phyloP scores from a whole-genome alignment of 2,329 filamentous ascomycete species.

The Ceratocystis cacaofunesta region DNA sequence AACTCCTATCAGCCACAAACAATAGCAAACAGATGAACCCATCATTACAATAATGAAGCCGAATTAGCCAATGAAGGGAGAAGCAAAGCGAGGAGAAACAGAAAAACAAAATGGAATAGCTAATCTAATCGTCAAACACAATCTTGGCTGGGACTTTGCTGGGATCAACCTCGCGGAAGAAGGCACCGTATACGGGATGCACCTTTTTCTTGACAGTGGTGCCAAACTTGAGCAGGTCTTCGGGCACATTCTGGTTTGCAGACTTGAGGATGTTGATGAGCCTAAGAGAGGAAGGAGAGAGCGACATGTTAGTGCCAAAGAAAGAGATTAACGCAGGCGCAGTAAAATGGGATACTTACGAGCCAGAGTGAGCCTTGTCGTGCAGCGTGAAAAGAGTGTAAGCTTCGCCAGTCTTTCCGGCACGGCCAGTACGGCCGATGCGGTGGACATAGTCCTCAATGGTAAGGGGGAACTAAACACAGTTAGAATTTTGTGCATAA shows the following conservation, averaged over 20 bases:
- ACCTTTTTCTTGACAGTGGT: conserved; percentile 98
- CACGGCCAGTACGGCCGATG: conserved; percentile 87
- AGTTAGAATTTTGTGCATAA: conserved; percentile 1
- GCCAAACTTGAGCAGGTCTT: conserved; percentile 85
- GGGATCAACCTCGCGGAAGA: conserved; percentile 80
- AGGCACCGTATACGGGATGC: conserved; percentile 87
- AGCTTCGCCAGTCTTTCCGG: conserved; percentile 74
- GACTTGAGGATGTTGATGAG: conserved; percentile 88
- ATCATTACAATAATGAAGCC: background rate
- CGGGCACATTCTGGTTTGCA: conserved; percentile 82
- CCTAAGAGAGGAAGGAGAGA: conserved; percentile 28
- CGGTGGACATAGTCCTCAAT: conserved; percentile 97
- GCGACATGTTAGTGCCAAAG: background rate
- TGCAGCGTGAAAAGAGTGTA: conserved; percentile 92
- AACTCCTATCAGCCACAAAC: background rate
- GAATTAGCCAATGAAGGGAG: background rate
- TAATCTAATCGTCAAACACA: conserved; percentile 45
- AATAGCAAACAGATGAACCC: conserved; percentile 5
- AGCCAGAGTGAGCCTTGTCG: conserved; percentile 82
- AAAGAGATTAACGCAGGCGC: conserved; percentile 15
- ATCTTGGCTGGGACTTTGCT: conserved; percentile 82
- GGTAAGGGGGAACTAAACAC: conserved; percentile 62
- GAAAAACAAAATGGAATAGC: background rate
- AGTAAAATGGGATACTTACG: conserved; percentile 39
- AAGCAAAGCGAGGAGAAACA: conserved; percentile 5